Percentiles rank a stretch among this genome's conserved stretches.
Evolutionary conservation across 495 filamentous ascomycete genomes (phyloP).

Genomic region (Corynascus novoguineensis): DNA sequence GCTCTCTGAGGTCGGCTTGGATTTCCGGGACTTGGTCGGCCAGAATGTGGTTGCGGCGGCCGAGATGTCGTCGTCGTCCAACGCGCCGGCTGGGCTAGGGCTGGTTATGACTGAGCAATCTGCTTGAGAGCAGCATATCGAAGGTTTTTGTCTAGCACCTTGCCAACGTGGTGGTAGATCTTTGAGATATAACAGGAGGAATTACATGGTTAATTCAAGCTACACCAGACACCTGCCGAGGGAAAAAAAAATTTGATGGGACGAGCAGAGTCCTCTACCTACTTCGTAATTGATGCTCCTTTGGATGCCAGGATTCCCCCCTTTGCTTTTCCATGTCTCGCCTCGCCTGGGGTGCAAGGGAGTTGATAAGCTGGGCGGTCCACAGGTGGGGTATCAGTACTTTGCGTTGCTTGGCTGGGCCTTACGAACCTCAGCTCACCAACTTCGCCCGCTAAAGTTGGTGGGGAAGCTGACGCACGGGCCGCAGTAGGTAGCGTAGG

Average conservation of each 20-base stretch:
- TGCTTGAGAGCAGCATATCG: background rate
- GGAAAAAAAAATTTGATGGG: too few species aligned
- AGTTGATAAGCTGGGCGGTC: background rate
- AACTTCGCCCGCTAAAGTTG: conserved; percentile 1
- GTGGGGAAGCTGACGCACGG: conserved; percentile 14
- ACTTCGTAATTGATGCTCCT: background rate
- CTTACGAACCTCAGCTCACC: background rate
- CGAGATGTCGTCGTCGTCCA: conserved; percentile 16
- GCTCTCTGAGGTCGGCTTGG: conserved; percentile 79
- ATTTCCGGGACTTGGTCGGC: conserved; percentile 72
- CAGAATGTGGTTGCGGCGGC: conserved; percentile 26
- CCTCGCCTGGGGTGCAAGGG: background rate
- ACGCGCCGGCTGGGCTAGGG: conserved; percentile 39
- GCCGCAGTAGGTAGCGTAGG: background rate
- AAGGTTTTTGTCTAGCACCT: background rate
- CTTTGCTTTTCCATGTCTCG: background rate
- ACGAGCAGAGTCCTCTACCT: too few species aligned
- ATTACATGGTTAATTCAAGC: too few species aligned
- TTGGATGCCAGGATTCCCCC: background rate
- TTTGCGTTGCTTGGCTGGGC: background rate
- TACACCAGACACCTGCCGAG: too few species aligned
- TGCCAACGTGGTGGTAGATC: background rate
- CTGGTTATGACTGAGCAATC: conserved; percentile 24
- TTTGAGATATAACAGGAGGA: too few species aligned
- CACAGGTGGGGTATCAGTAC: conserved; percentile 6